A percentile compares a stretch with the other conserved stretches of the same genome.
Conservation (phyloP, 2,329 filamentous ascomycete genomes). For the Mycosphaerelloides madeirae region DNA sequence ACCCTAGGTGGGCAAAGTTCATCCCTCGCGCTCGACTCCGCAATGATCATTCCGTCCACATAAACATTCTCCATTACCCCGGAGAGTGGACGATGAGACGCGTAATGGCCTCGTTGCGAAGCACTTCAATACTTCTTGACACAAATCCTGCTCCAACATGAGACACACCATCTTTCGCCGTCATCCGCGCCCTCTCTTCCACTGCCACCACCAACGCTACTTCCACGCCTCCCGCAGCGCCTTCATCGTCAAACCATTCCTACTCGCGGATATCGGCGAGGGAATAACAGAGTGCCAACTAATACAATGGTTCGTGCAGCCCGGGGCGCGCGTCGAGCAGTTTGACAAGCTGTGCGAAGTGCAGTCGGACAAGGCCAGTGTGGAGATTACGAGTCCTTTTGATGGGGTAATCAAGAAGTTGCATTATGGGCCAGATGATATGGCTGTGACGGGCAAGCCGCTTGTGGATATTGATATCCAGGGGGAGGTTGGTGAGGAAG, state of each 20-base stretch:
- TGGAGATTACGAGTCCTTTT: constrained; percentile 88
- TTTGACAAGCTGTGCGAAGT: constrained; percentile 98
- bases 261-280: constrained; percentile 83
- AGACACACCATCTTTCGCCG: not conserved
- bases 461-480: constrained; percentile 93
- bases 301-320: constrained; percentile 98
- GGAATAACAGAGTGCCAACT: constrained; percentile 98
- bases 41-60: no score
- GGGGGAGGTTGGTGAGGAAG: constrained; percentile 64
- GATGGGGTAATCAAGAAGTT: constrained; percentile 93
- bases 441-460: constrained; percentile 87
- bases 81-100: no score
- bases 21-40: no score
- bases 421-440: constrained; percentile 91
- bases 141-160: no score
- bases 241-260: constrained; percentile 66
- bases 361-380: constrained; percentile 84
- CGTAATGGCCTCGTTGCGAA: no score
- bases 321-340: constrained; percentile 91
- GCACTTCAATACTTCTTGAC: no score
- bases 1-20: no score
- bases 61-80: no score
- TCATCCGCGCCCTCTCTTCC: constrained; percentile 17
- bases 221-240: constrained; percentile 27
- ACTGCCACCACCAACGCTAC: constrained; percentile 26